phyloP scores from a whole-genome alignment of 1,284 basidiomycete genomes.

The Ceratobasidium sp. region DNA sequence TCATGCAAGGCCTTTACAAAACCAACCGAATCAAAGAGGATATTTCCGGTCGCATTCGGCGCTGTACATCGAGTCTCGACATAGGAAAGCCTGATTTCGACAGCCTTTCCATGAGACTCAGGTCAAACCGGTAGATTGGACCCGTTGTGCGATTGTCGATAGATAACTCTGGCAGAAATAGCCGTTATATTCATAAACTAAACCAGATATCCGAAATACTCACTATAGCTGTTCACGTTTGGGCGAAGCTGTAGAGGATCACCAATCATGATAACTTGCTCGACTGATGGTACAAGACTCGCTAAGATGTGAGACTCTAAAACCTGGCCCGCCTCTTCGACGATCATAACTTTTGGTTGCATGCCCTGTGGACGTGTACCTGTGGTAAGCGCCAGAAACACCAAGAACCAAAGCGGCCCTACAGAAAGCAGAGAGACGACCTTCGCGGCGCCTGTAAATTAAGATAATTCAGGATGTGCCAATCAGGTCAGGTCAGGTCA shows the following conservation, averaged over 20 bases:
- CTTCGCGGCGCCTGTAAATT: conserved; percentile 44
- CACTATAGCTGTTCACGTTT: conserved; percentile 68
- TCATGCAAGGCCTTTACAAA: no score
- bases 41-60: conserved; percentile 58
- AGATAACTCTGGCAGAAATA: conserved; percentile 55
- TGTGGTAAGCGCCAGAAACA: no score
- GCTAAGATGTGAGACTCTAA: conserved; percentile 73
- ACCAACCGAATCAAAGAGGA: conserved; percentile 57
- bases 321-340: conserved; percentile 80
- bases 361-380: no score
- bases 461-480: no score
- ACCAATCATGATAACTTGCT: conserved; percentile 70
- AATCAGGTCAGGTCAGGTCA: no score
- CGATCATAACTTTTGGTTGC: conserved; percentile 62
- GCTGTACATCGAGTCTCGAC: conserved; percentile 57
- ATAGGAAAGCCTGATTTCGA: conserved; percentile 59
- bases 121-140: conserved; percentile 61
- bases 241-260: conserved; percentile 76
- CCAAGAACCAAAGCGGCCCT: no score
- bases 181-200: no score
- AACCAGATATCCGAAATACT: conserved; percentile 46
- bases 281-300: conserved; percentile 38
- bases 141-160: conserved; percentile 60
- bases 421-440: conserved; percentile 43
- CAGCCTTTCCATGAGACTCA: conserved; percentile 69